Base-by-base conservation (phyloP, 116 monocot species). In the Dioscorea cayenensis region DNA sequence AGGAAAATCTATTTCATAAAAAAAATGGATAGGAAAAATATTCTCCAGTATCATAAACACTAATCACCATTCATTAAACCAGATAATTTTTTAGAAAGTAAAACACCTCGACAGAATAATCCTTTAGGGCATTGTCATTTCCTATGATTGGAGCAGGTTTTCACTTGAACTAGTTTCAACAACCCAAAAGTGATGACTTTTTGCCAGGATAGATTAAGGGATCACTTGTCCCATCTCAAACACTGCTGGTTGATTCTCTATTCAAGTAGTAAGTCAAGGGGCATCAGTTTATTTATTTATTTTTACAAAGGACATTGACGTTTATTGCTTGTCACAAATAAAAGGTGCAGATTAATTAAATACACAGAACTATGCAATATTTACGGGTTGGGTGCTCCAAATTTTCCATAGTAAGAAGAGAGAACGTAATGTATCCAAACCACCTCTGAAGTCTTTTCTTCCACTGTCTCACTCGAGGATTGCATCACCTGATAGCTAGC, bases 381-480 rank as follows among this genome's bases (percentile, higher is more conserved):
- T 27, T 62, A 12, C 23, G 25, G 12, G 21, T 7, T 62, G 23
- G 10, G 21, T 12, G 6, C 4, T 23, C 22, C 10, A 32, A 14
- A 32, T 29, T 35, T 28, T 23, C 3, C 9, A 19, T 65, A 5
- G 21, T 23, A 20, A 20, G 62, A 22, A 23, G 22, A 27, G 12
- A 11, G 20, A 9, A 62, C 10, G 11, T 23, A 20, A 23, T 62
- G 22, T 11, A 62, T 62, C 23, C 10, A 22, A 27, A 62, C 1
- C 62, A 90, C 87, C 90, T 86, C 84, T 49, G 67, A 64, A 64
- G 68, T 19, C 60, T 81, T 80, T 2, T 82, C 84, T 64, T 69
- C 80, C 16, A 71, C 66, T 28, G 71, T 67, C 63, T 85, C 82
- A 58, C 77, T 78, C 66, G 58, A 17, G 3, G 80, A 70, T 73